Evolutionary conservation across 208 protist genomes (phyloP).

Genomic region (Perkinsela sp.): DNA sequence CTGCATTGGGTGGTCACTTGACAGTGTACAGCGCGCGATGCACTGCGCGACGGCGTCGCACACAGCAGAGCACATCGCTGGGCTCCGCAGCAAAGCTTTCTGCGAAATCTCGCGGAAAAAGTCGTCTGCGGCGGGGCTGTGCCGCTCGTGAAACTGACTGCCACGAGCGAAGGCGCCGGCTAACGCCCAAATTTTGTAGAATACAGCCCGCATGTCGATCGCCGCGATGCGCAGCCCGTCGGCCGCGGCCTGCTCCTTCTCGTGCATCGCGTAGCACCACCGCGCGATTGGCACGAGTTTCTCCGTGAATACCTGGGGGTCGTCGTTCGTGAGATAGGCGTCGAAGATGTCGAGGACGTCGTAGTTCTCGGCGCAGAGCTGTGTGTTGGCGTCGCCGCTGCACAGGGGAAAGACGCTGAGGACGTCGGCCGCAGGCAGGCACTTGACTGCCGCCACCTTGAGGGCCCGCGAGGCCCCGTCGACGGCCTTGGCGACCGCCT

Average conservation of each 20-base stretch:
- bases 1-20: neutral
- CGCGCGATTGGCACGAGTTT: neutral
- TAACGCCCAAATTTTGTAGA: neutral
- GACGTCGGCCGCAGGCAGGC: neutral
- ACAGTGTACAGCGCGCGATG: neutral
- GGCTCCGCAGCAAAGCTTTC: neutral
- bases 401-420: neutral
- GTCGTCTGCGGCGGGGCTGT: neutral
- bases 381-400: neutral
- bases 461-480: neutral
- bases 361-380: neutral
- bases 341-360: neutral
- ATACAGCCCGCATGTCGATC: neutral
- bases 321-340: neutral
- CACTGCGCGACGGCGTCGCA: neutral
- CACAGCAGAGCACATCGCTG: neutral
- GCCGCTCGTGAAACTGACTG: neutral
- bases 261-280: neutral
- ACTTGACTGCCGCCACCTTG: neutral
- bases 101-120: neutral
- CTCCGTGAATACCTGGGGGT: neutral
- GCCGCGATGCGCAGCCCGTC: neutral
- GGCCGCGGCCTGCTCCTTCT: neutral
- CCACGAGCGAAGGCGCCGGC: neutral
- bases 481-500: neutral